A percentile compares a stretch with the other conserved stretches of the same genome.
phyloP scores from a whole-genome alignment of 2,329 filamentous ascomycete species.

The Talaromyces amestolkiae region DNA sequence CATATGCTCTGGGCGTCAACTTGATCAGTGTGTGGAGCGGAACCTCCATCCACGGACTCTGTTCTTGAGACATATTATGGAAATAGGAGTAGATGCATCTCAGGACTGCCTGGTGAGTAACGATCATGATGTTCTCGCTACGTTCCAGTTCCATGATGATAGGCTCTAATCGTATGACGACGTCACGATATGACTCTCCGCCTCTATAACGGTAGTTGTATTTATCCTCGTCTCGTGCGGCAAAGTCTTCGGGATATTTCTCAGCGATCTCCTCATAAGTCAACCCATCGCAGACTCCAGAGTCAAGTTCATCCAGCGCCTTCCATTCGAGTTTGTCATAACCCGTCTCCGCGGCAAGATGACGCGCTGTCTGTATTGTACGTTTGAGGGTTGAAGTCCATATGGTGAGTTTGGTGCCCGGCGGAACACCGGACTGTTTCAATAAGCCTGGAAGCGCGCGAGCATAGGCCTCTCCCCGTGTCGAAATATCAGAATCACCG shows the following conservation, averaged over 20 bases:
- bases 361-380: conserved; percentile 86
- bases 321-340: conserved; percentile 99
- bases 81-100: conserved; percentile 99
- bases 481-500: conserved; percentile 82
- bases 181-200: conserved; percentile 92
- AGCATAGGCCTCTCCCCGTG: conserved; percentile 83
- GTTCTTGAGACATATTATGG: conserved; percentile 91
- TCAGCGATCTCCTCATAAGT: conserved; percentile 95
- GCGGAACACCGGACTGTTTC: conserved; percentile 77
- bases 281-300: conserved; percentile 91
- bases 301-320: conserved; percentile 93
- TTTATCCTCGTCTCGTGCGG: conserved; percentile 93
- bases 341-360: conserved; percentile 64
- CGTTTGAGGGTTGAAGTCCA: conserved; percentile 76
- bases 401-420: conserved; percentile 61
- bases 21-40: conserved; percentile 96
- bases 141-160: conserved; percentile 99
- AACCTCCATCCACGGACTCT: conserved; percentile 98
- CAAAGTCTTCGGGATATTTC: conserved; percentile 89
- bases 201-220: conserved; percentile 99
- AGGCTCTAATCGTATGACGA: conserved; percentile 94
- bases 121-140: conserved; percentile 94
- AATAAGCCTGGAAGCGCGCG: conserved; percentile 80
- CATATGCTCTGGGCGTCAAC: conserved; percentile 89
- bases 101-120: conserved; percentile 94